Base-by-base conservation (phyloP, 2,329 filamentous ascomycete genomes). In the Exophiala spinifera region DNA sequence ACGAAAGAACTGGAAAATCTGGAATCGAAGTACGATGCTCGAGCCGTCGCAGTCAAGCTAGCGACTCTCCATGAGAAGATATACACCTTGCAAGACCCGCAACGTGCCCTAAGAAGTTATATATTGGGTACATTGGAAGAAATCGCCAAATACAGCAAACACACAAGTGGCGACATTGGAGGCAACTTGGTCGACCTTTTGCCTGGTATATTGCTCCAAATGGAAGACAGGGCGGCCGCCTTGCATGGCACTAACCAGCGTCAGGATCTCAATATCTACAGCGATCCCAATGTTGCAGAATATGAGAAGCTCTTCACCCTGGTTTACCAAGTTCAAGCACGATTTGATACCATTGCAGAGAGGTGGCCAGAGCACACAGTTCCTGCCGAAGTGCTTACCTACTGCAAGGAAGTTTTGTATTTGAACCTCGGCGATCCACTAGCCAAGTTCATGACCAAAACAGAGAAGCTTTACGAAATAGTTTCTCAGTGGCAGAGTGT, bases 401-500 rank as follows among this genome's bases (percentile, higher is more conserved):
- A 84, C 23, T 95, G 89, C 66, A 82, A 88, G 52, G 85, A 88
- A 61, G 77, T 95, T 0, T 78, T 95, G 1, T 80, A 86, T 51
- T 83, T 96, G 63, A 79, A 83, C 19, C 85, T 96, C 63, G 81
- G 83, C 1, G 91, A 96, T 52, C 91, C 94, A 0, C 77, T 99
- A 3, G 91, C 91, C 1, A 91, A 88, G 65, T 84, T 95, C 53
- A 81, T 99, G 49, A 88, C 87, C 1, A 89, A 88, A 66, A 80
- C 94, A 2, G 95, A 99, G 70, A 90, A 92, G 60, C 78, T 99
- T 3, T 89, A 97, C 71, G 80, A 79, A 0, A 85, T 87, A 61
- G 82, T 99, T 46, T 86, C 96, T 60, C 91, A 97, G 71, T 99
- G 94, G 94, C 91, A 99, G 69, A 85, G 87, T 39, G 91, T 96